Evolutionary conservation across 2,329 filamentous ascomycete genomes (phyloP).

Genomic region (Rugonectria rugulosa): DNA sequence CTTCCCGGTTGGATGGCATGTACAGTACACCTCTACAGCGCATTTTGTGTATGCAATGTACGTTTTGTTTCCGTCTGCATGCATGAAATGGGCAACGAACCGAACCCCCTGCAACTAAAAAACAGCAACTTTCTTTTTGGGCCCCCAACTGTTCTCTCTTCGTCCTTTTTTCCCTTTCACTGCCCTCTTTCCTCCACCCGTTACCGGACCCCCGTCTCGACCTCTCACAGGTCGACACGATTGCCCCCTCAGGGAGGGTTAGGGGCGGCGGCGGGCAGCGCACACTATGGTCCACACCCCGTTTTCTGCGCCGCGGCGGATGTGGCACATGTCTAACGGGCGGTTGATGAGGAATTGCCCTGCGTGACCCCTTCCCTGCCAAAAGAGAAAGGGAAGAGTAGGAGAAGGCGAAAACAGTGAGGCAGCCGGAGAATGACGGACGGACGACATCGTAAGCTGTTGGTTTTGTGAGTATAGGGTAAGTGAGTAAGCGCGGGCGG

Average conservation of each 20-base stretch:
- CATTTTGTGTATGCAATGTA: no score
- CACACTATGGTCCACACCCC: constrained; percentile 1
- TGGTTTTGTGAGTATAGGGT: constrained; percentile 10
- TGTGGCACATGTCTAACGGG: constrained; percentile 35
- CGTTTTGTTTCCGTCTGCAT: not conserved
- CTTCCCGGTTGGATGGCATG: not conserved
- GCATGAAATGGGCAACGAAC: not conserved
- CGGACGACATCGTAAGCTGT: not conserved
- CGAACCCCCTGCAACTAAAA: constrained; percentile 1
- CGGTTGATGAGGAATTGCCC: not conserved
- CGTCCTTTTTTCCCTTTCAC: no score
- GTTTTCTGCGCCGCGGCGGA: constrained; percentile 14
- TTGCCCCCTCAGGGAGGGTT: no score
- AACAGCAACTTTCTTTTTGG: not conserved
- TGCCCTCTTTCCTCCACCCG: constrained; percentile 30
- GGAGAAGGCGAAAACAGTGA: no score
- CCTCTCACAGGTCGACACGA: constrained; percentile 47
- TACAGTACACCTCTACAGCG: no score
- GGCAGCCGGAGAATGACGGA: no score
- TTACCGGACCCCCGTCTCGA: constrained; percentile 15
- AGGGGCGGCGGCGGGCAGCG: no score
- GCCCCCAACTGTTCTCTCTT: constrained; percentile 4
- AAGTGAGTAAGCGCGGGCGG: constrained; percentile 12
- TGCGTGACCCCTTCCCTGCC: not conserved
- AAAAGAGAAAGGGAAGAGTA: not conserved